Conservation (phyloP, 169 alveolate species). For the Plasmodium vivax region DNA sequence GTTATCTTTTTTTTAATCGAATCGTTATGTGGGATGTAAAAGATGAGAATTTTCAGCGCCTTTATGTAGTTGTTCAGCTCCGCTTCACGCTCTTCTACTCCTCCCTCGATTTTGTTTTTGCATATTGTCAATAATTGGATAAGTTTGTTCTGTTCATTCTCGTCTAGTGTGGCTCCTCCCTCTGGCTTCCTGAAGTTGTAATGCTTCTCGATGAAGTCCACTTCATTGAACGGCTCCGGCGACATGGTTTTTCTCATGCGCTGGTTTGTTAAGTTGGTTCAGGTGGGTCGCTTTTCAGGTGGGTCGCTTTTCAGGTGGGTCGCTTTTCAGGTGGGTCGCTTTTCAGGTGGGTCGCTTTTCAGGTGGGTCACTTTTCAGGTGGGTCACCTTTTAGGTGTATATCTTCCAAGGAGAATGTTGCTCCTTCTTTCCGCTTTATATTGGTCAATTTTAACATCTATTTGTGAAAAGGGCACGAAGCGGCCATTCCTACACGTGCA, state of each 20-base stretch:
- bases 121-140: conserved; percentile 3
- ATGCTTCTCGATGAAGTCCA: conserved; percentile 25
- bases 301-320: background rate
- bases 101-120: conserved; percentile 30
- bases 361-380: background rate
- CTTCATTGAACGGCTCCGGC: conserved; percentile 23
- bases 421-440: background rate
- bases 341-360: background rate
- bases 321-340: background rate
- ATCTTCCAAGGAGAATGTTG: background rate
- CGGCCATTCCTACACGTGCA: background rate
- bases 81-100: background rate
- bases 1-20: conserved; percentile 48
- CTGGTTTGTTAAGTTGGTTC: background rate
- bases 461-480: background rate
- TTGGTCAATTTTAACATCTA: background rate
- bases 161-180: conserved; percentile 24
- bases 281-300: background rate
- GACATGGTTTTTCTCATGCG: background rate
- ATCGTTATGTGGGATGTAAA: conserved; percentile 49
- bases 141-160: conserved; percentile 39
- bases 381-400: too few species aligned
- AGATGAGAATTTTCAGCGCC: conserved; percentile 25
- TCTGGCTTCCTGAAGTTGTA: conserved; percentile 26
- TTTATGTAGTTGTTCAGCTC: conserved; percentile 26